Percentiles rank a stretch among this genome's conserved stretches.
These are phyloP conservation scores for Articulospora tetracladia DNA, from an alignment of 495 filamentous ascomycete species.

Conservation along the genomic window DNA sequence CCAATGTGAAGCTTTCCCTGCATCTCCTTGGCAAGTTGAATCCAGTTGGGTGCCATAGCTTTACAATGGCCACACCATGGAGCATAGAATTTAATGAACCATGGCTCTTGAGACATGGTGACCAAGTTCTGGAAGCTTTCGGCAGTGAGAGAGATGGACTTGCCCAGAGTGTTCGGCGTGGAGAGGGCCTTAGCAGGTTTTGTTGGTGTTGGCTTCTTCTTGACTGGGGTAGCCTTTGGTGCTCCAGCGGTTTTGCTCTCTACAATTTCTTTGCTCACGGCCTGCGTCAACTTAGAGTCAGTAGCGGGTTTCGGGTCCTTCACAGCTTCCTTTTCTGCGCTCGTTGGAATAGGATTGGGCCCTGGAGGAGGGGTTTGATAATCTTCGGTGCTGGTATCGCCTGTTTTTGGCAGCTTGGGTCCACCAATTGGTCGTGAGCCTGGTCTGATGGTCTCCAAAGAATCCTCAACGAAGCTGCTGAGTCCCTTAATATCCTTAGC, in stretches of 20 bases:
- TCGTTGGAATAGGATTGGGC: not conserved
- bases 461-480: constrained; percentile 68
- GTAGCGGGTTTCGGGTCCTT: not conserved
- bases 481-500: constrained; percentile 56
- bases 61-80: constrained; percentile 97
- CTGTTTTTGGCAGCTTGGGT: constrained; percentile 56
- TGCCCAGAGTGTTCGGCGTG: constrained; percentile 69
- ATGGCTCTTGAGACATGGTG: constrained; percentile 82
- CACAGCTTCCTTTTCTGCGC: not conserved
- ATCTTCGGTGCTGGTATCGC: constrained; percentile 30
- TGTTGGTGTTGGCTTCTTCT: constrained; percentile 15
- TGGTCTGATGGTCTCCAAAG: constrained; percentile 72
- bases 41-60: constrained; percentile 86
- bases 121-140: constrained; percentile 86
- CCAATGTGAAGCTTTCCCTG: constrained; percentile 83
- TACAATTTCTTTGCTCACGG: constrained; percentile 12
- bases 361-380: constrained; percentile 19
- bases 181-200: constrained; percentile 33
- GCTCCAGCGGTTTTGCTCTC: constrained; percentile 13
- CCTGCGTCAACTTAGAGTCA: constrained; percentile 11
- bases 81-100: constrained; percentile 98
- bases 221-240: constrained; percentile 21
- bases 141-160: constrained; percentile 69
- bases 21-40: constrained; percentile 85
- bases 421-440: constrained; percentile 69